Base-by-base conservation (phyloP, 148 eudicot genomes). In the Cornus suecica region DNA sequence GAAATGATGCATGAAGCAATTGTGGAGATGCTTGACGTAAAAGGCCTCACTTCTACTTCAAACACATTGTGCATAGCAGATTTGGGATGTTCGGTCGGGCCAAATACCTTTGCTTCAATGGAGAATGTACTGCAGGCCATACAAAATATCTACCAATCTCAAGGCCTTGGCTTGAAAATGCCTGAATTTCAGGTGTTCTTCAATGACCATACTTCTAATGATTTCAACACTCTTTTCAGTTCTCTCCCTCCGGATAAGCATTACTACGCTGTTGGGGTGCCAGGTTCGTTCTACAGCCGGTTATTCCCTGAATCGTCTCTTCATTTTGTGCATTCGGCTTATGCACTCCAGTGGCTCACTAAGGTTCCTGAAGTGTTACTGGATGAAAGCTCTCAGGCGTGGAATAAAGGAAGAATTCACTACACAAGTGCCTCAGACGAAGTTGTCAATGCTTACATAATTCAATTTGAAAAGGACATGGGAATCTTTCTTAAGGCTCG, bases 81-180 rank as follows among this genome's bases (percentile, higher is more conserved):
- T n/a, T n/a, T n/a, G n/a, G n/a, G n/a, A n/a, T n/a, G n/a, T n/a
- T n/a, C n/a, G n/a, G n/a, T n/a, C n/a, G 77, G 77, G 25, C 77
- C 77, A n/a, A 75, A 75, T 62, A 75, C 77, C 11, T 75, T 75
- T 65, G 1, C 48, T 15, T 70, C 77, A 15, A 75, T 75, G 77
- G 45, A 75, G 51, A 75, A 45, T 18, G 23, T 75, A n/a, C 42
- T 66, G 3, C 30, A 75, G 56, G 77, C 77, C 3, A 66, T 75
- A 10, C 48, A 51, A 30, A 68, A 16, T 7, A 71, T 51, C 5
- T 45, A 3, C 22, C 30, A 41, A 1, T 51, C 23, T 24, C 42
- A 54, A 7, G 27, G 28, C 25, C 48, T 2, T n/a, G 2, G 29
- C n/a, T 66, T 29, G 1, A 23, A 30, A 23, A 7, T 28, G 10